Evolutionary conservation across 805 yeast genomes (phyloP), one percentile per base, ranked within the genome.

Genomic region (Kazachstania africana): DNA sequence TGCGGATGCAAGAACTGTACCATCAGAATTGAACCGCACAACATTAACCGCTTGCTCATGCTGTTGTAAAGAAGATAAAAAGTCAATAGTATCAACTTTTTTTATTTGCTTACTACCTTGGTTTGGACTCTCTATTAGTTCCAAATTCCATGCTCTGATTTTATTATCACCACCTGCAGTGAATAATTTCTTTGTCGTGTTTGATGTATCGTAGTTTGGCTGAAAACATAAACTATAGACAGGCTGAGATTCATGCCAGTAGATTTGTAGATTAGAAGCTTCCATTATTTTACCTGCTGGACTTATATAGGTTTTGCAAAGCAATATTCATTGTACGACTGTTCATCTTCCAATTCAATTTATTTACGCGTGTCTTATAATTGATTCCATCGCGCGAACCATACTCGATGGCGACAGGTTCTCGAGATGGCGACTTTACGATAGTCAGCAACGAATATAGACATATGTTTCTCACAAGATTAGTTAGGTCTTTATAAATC

Each of bases 101-200:
- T 27, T 19, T 4, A 26, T 18, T 21, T 46, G 47, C 3, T 46
- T 40, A 6, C 37, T 34, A 17, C 42, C 38, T 25, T 44, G 36
- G 32, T 46, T 47, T n/a, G n/a, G n/a, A n/a, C n/a, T n/a, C n/a
- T n/a, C n/a, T n/a, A n/a, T n/a, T n/a, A n/a, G n/a, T n/a, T n/a
- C n/a, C 37, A 53, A 38, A 33, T 43, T 42, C 74, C 79, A 66
- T 18, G 72, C 57, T 31, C 96, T 65, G n/a, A 84, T 78, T 44
- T 82, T 81, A 50, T 79, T 81, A 55, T 91, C 98, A 26, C 96
- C 96, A 16, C 97, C 97, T 0, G 84, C 94, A 0, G 97, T 88
- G 3, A 78, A 88, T 22, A 88, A 58, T 30, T 93, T 66, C 48
- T 8, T 33, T 27, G 16, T 47, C 24, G 24, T 43, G n/a, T 26